Evolutionary conservation across 2,329 filamentous ascomycete species (phyloP).

Genomic region (Pseudopithomyces maydicus): DNA sequence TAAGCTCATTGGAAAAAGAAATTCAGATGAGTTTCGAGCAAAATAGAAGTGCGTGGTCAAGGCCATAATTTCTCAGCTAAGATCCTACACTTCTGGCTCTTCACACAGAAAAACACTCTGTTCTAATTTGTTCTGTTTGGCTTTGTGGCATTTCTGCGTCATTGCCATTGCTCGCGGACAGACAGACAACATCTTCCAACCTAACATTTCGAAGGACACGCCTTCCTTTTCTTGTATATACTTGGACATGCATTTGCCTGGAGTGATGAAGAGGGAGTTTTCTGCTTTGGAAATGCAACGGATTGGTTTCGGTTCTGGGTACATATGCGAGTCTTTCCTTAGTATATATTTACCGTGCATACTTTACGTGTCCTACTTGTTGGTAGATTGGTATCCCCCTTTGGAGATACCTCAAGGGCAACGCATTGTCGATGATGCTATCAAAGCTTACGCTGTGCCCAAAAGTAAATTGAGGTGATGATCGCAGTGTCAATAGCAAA

Average conservation of each 20-base stretch:
- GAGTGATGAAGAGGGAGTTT: background rate
- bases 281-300: background rate
- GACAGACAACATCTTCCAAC: background rate
- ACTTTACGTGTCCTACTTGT: too few relatives aligned
- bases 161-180: background rate
- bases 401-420: background rate
- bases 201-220: background rate
- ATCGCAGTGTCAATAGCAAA: too few relatives aligned
- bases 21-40: constrained; percentile 36
- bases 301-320: background rate
- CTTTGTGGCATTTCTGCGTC: background rate
- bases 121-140: background rate
- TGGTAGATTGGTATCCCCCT: too few relatives aligned
- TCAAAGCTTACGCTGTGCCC: too few relatives aligned
- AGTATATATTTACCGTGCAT: too few relatives aligned
- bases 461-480: too few relatives aligned
- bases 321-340: too few relatives aligned
- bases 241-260: background rate
- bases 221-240: background rate
- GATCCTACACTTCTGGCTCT: too few relatives aligned
- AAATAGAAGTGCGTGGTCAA: constrained; percentile 16
- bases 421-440: too few relatives aligned
- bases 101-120: background rate
- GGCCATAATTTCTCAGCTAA: constrained; percentile 11
- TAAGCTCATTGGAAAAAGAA: constrained; percentile 33